Evolutionary conservation across 192 early-diverging fungal species (phyloP), one percentile per base, ranked within the genome.

Genomic region (Umbelopsis sp.): DNA sequence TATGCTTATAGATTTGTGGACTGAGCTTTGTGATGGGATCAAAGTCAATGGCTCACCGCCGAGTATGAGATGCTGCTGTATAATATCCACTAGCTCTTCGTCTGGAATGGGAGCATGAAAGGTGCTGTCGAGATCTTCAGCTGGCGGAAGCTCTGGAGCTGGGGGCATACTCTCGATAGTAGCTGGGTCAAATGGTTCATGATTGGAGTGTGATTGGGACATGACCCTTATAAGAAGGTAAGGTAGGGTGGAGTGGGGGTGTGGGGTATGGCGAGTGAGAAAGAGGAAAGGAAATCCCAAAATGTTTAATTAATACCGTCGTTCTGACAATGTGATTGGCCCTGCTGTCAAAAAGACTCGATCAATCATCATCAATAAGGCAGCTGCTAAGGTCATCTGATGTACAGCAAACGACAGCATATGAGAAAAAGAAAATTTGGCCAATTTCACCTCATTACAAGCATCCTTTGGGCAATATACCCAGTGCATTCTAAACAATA

Each of bases 51-150:
- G 43, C 31, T 68, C 34, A 22, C 67, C 53, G 4, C 26, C 21
- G 20, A 41, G 38, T 41, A 75, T 54, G 16, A 75, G 68, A 65
- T 75, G 74, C 44, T 75, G 74, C 45, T 69, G 68, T 29, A 75
- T 53, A 26, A 75, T 25, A 36, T 54, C 47, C 31, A 68, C 59
- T 49, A 75, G 51, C 6, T 52, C 36, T 41, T 70, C 54, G 67
- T 75, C 74, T 49, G 74, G 53, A 29, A 75, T 75, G 47, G 53
- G 56, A 12, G 26, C 56, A 1, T 29, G 20, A 62, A 62, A 62
- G 29, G 25, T 32, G 26, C 16, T 17, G 26, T 62, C 56, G 0
- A 36, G 7, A 16, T 29, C 26, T 32, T 62, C 56, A 6, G 2
- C 12, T 20, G 12, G 56, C 4, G 26, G 56, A 4, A 11, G 31